phyloP scores from a whole-genome alignment of 139 green algal species.

The Tetradesmus obliquus region DNA sequence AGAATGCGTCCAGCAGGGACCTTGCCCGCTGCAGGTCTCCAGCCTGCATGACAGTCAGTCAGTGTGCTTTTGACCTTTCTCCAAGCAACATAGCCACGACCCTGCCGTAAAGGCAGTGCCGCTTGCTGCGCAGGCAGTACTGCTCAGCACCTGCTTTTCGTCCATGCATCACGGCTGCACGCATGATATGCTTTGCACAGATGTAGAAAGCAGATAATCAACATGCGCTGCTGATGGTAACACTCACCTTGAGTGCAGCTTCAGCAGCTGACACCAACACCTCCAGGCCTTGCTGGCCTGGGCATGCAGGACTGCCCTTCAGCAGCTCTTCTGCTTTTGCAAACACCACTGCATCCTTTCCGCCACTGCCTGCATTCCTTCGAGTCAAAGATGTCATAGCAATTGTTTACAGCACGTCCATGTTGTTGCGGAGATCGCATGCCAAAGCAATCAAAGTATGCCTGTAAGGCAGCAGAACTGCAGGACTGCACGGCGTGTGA shows the following conservation, averaged over 20 bases:
- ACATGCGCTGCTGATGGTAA: not conserved
- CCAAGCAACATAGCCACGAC: not conserved
- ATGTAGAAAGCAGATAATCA: not conserved
- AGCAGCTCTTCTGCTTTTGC: not conserved
- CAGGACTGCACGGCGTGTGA: too few relatives aligned
- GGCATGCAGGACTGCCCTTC: not conserved
- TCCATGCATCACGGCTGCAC: too few relatives aligned
- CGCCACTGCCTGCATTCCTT: not conserved
- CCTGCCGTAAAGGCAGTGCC: too few relatives aligned
- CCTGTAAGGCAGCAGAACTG: too few relatives aligned
- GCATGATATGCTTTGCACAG: not conserved
- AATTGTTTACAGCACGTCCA: not conserved
- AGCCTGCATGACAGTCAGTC: not conserved
- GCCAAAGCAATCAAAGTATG: not conserved
- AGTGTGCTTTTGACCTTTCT: not conserved
- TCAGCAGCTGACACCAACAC: not conserved
- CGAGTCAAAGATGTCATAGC: not conserved
- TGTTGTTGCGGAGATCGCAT: not conserved
- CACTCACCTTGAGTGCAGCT: conserved; percentile 15
- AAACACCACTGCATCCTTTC: not conserved
- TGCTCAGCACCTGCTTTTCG: not conserved
- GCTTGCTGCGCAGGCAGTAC: not conserved
- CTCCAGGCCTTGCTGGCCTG: not conserved
- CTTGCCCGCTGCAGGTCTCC: not conserved
- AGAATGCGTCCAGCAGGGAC: not conserved